phyloP scores from a whole-genome alignment of 2,329 filamentous ascomycete genomes.

The Ascochyta pisi region DNA sequence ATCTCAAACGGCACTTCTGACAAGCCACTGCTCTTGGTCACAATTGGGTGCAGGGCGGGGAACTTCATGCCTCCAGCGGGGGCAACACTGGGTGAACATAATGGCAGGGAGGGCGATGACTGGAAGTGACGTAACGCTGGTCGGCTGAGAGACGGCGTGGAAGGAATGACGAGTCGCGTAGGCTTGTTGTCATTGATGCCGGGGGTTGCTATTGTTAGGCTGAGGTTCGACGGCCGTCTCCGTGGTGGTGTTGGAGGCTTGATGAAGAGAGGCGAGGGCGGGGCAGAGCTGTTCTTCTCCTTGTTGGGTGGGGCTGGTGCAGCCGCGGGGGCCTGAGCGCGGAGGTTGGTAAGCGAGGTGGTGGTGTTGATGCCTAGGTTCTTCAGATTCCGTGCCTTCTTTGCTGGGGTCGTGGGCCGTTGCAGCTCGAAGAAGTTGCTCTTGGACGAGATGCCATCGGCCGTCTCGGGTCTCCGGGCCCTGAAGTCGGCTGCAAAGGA shows the following conservation, averaged over 20 bases:
- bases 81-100: constrained; percentile 60
- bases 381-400: constrained; percentile 82
- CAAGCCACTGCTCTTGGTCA: constrained; percentile 46
- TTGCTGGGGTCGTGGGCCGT: constrained; percentile 61
- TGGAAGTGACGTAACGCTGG: constrained; percentile 64
- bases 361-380: constrained; percentile 78
- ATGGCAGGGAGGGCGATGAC: constrained; percentile 66
- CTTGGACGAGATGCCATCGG: constrained; percentile 53
- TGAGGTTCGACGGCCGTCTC: constrained; percentile 78
- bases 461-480: constrained; percentile 41
- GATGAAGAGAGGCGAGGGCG: constrained; percentile 78
- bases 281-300: constrained; percentile 62
- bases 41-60: constrained; percentile 49
- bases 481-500: constrained; percentile 68
- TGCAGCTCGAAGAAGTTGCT: constrained; percentile 62
- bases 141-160: constrained; percentile 63
- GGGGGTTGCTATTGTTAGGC: constrained; percentile 73
- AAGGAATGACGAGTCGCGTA: constrained; percentile 64
- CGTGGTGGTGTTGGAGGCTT: constrained; percentile 75
- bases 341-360: constrained; percentile 54
- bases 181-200: constrained; percentile 63
- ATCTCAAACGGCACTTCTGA: constrained; percentile 72
- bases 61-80: constrained; percentile 60
- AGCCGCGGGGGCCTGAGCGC: constrained; percentile 61
- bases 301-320: constrained; percentile 58